Evolutionary conservation across 805 yeast genomes (phyloP).

Genomic region (Tetrapisispora fleetii): DNA sequence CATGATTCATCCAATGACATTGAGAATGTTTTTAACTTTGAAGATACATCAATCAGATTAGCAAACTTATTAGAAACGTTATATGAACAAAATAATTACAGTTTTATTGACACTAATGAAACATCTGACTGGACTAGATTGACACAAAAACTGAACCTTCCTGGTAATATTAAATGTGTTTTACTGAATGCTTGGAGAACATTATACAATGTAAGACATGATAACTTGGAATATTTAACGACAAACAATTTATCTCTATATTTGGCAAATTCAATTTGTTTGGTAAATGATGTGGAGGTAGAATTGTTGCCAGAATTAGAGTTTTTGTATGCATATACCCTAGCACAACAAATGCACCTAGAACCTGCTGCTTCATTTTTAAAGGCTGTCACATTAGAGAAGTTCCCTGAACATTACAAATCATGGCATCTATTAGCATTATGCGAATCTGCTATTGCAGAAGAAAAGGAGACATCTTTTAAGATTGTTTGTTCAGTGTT

Average conservation of each 20-base stretch:
- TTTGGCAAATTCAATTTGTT: constrained; percentile 20
- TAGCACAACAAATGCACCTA: constrained; percentile 37
- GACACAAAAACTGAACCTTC: constrained; percentile 11
- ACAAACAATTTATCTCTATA: constrained; percentile 12
- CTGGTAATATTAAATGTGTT: constrained; percentile 10
- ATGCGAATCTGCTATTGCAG: constrained; percentile 46
- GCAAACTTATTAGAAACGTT: constrained; percentile 8
- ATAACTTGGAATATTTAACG: constrained; percentile 9
- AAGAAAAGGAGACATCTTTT: constrained; percentile 45
- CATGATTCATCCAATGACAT: constrained; percentile 6
- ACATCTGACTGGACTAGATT: constrained; percentile 17
- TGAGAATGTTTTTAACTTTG: constrained; percentile 13
- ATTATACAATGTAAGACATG: constrained; percentile 13
- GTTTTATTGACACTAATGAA: constrained; percentile 7
- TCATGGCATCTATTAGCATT: constrained; percentile 62
- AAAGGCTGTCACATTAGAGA: constrained; percentile 39
- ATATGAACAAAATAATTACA: constrained; percentile 7
- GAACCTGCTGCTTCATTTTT: constrained; percentile 37
- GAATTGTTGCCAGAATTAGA: constrained; percentile 11
- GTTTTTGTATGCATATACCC: constrained; percentile 40
- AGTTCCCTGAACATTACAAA: constrained; percentile 45
- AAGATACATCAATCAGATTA: constrained; percentile 6
- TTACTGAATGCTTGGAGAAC: constrained; percentile 20
- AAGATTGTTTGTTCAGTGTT: constrained; percentile 46
- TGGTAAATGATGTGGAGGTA: background rate